These are phyloP conservation scores for Acaromyces ingoldii DNA, from an alignment of 1,284 basidiomycete species.

Conservation along the genomic window DNA sequence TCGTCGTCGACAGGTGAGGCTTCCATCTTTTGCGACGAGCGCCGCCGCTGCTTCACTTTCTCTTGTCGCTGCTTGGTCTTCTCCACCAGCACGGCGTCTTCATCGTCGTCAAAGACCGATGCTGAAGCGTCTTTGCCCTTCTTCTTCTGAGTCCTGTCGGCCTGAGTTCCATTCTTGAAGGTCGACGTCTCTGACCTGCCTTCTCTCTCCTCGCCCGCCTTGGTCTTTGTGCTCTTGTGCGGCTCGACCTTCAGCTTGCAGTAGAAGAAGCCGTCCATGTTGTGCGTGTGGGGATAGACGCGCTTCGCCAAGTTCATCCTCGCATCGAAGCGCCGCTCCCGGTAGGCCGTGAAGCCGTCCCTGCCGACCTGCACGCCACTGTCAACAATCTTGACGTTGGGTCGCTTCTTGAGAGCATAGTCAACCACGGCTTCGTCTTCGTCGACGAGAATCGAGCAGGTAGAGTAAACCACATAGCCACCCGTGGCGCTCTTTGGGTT, in stretches of 20 bases:
- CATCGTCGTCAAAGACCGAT: constrained; percentile 12
- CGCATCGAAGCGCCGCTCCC: constrained; percentile 80
- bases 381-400: constrained; percentile 89
- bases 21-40: too few species aligned
- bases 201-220: neutral
- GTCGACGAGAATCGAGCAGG: constrained; percentile 95
- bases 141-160: neutral
- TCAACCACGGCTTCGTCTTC: constrained; percentile 98
- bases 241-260: constrained; percentile 84
- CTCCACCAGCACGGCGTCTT: constrained; percentile 9
- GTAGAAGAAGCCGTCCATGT: constrained; percentile 97
- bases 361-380: constrained; percentile 89
- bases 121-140: neutral
- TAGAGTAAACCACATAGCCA: constrained; percentile 94
- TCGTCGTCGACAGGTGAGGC: too few species aligned
- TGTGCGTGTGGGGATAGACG: constrained; percentile 52
- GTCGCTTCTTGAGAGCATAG: constrained; percentile 93
- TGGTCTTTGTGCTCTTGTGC: neutral
- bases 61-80: constrained; percentile 1
- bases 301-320: constrained; percentile 58
- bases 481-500: constrained; percentile 83
- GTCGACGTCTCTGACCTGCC: neutral
- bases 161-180: neutral
- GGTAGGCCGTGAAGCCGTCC: constrained; percentile 82
- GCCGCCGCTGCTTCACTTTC: constrained; percentile 5